Percentiles rank a stretch among this genome's conserved stretches.
Evolutionary conservation across 495 filamentous ascomycete genomes (phyloP).

Genomic region (Podospora sp.): DNA sequence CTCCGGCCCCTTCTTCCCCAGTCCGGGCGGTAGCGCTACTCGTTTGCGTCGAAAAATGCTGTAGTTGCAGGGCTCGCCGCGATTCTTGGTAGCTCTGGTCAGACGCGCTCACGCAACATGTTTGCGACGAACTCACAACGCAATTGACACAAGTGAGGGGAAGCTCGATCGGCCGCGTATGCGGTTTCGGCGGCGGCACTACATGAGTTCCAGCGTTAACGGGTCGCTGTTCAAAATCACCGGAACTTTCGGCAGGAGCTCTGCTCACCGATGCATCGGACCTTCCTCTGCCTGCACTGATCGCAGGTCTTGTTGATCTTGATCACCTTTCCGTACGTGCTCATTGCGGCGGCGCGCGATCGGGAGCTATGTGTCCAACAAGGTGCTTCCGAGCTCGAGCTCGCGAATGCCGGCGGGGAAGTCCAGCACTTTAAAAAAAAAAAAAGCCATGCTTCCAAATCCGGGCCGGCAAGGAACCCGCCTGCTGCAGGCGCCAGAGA

Average conservation of each 20-base stretch:
- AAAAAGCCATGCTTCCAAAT: too few relatives aligned
- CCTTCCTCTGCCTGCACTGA: slow-evolving; percentile 5
- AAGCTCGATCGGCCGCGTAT: neutral
- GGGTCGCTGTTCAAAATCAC: neutral
- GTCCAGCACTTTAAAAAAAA: too few relatives aligned
- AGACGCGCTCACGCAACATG: neutral
- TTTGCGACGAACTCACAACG: neutral
- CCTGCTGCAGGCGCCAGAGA: too few relatives aligned
- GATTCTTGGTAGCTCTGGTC: neutral
- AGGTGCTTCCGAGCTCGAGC: too few relatives aligned
- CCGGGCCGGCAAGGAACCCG: too few relatives aligned
- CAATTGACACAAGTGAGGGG: slow-evolving; percentile 6
- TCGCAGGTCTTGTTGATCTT: slow-evolving; percentile 9
- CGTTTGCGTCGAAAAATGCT: neutral
- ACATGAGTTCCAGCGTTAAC: neutral
- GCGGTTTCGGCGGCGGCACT: neutral
- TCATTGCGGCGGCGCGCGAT: neutral
- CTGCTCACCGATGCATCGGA: slow-evolving; percentile 4
- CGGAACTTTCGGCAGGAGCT: neutral
- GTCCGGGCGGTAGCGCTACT: neutral
- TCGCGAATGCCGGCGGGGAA: too few relatives aligned
- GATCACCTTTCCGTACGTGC: neutral
- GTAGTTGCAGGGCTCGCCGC: neutral
- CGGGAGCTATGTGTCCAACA: too few relatives aligned
- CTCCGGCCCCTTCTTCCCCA: neutral